Base-by-base conservation (phyloP, 306 rosid genomes). In the Lathyrus aphaca region DNA sequence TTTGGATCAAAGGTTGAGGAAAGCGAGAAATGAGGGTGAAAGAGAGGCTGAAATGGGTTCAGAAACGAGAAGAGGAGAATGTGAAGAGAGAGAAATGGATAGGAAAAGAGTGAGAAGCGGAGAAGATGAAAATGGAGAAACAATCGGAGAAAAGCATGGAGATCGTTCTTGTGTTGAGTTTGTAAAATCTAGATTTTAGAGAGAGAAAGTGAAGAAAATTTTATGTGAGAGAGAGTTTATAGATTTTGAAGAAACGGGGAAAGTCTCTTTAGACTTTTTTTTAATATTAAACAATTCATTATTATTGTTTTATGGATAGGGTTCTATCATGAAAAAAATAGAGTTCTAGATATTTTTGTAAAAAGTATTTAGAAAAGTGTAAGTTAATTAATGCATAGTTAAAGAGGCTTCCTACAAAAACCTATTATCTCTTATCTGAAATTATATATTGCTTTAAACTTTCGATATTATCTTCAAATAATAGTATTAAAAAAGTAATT, bases 111-210 rank as follows among this genome's bases (percentile, higher is more conserved):
- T 30, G 37, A 49, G 74, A 78, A 58, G 46, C 74, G 74, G 78
- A 72, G 71, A 66, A 78, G 71, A 29, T 72, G 70, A 15, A 42
- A 58, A 30, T 17, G 67, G 71, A 73, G 78, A 51, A 60, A 73
- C 66, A 73, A 66, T 78, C 17, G 59, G 71, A 72, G 7, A 39
- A 30, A 46, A 63, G 68, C 73, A 71, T 13, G 8, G 25, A 66
- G 78, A 72, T 27, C 74, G 77, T 30, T 58, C 17, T 23, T 56
- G 38, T 60, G 18, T 49, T n/a, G 42, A 59, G 45, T 35, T 42
- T 56, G 35, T 35, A 25, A 32, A 53, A 25, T 9, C 38, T 50
- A 6, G n/a, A 6, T 50, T 50, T 50, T 50, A 19, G 57, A 50
- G 5, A 50, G 29, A 50, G 57, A 50, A 10, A 14, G 61, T 12